Percentiles rank a stretch among this genome's conserved stretches.
Evolutionary conservation across 2,329 filamentous ascomycete species (phyloP).

Genomic region (Knoxdaviesia proteae): DNA sequence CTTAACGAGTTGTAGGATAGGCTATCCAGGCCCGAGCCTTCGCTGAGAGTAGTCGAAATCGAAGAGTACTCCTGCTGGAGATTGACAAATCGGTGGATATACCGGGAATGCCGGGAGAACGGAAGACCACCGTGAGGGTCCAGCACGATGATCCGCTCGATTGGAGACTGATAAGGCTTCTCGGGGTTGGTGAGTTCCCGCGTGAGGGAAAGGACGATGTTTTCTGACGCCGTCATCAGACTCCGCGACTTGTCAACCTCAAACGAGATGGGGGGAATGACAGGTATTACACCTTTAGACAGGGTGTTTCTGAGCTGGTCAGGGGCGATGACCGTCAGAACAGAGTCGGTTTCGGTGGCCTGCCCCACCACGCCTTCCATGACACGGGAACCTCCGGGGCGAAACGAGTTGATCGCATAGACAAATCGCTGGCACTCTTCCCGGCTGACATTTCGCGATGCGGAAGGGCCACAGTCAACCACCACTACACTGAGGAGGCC

Average conservation of each 20-base stretch:
- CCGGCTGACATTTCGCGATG: constrained; percentile 19
- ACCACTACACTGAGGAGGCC: constrained; percentile 70
- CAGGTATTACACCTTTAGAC: constrained; percentile 9
- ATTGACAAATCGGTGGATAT: constrained; percentile 51
- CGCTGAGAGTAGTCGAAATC: constrained; percentile 40
- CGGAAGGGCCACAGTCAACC: constrained; percentile 43
- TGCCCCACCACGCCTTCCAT: constrained; percentile 26
- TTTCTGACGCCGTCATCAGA: constrained; percentile 23
- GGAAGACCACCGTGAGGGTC: constrained; percentile 78
- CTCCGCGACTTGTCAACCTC: constrained; percentile 18
- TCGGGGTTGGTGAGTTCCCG: constrained; percentile 51
- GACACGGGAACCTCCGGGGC: constrained; percentile 44
- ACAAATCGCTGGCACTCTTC: constrained; percentile 54
- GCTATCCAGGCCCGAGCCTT: too few relatives aligned
- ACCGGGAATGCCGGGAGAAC: constrained; percentile 21
- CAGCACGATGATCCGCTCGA: constrained; percentile 77
- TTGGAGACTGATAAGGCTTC: constrained; percentile 25
- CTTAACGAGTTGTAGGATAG: too few relatives aligned
- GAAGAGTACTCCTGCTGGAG: constrained; percentile 69
- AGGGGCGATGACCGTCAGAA: too few relatives aligned
- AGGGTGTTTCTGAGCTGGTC: too few relatives aligned
- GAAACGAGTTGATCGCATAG: constrained; percentile 51
- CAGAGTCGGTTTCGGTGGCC: too few relatives aligned
- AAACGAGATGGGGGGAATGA: constrained; percentile 20
- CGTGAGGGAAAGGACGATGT: constrained; percentile 57